Percentiles rank a stretch among this genome's conserved stretches.
Evolutionary conservation across 257 asterid species (phyloP).

Genomic region (Solanum dulcamara): DNA sequence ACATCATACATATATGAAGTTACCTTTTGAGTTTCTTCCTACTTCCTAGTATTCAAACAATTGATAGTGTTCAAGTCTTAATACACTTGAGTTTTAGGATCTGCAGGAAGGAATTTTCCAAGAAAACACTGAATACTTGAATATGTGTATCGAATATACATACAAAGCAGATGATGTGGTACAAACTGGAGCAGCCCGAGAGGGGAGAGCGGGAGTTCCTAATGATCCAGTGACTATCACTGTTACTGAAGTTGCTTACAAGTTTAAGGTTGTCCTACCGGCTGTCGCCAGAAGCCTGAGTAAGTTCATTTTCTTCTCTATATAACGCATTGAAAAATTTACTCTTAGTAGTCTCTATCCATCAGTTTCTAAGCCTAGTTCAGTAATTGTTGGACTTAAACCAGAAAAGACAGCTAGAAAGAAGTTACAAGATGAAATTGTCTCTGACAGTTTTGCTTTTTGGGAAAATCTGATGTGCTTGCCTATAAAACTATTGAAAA

Average conservation of each 20-base stretch:
- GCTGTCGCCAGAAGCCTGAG: background rate
- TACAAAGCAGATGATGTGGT: background rate
- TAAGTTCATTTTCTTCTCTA: background rate
- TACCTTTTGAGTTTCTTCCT: background rate
- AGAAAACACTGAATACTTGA: background rate
- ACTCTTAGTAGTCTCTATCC: background rate
- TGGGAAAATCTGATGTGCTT: background rate
- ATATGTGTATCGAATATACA: background rate
- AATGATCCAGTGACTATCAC: background rate
- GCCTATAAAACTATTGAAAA: background rate
- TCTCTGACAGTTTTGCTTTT: background rate
- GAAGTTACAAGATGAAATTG: background rate
- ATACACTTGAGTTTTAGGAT: background rate
- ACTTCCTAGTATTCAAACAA: background rate
- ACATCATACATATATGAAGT: background rate
- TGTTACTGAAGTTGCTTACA: background rate
- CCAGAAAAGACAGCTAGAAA: slow-evolving; percentile 27
- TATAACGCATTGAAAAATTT: no score
- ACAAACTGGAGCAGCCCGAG: background rate
- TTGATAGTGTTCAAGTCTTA: background rate
- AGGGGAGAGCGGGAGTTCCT: background rate
- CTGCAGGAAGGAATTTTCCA: background rate
- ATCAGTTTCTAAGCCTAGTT: background rate
- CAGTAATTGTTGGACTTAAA: background rate
- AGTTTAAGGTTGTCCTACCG: background rate